Evolutionary conservation across 768 basidiomycete species (phyloP).

Genomic region (Scleroderma bovista): DNA sequence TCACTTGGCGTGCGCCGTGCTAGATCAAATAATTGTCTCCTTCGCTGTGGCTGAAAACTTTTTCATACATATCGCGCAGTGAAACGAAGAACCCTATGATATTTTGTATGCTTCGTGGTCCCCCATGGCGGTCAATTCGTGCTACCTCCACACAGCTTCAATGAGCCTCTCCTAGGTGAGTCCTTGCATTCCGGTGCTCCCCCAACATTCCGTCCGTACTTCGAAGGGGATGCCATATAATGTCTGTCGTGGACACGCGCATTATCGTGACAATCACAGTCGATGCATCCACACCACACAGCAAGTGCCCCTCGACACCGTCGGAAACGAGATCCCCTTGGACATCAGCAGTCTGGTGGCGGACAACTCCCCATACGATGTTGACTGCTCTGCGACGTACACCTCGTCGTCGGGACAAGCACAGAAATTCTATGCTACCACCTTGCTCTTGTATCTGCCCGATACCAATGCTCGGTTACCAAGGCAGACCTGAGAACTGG

Average conservation of each 20-base stretch:
- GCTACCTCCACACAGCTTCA: slow-evolving; percentile 28
- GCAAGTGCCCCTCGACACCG: slow-evolving; percentile 35
- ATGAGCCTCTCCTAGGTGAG: slow-evolving; percentile 26
- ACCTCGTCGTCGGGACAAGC: not conserved
- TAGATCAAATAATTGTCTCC: no score
- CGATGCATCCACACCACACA: slow-evolving; percentile 15
- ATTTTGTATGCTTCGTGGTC: slow-evolving; percentile 31
- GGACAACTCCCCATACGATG: slow-evolving; percentile 23
- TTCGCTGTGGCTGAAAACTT: no score
- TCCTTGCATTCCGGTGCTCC: slow-evolving; percentile 42
- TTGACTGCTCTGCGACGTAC: slow-evolving; percentile 33
- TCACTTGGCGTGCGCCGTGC: no score
- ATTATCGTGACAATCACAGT: slow-evolving; percentile 34
- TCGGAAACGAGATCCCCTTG: slow-evolving; percentile 30
- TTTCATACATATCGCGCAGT: no score
- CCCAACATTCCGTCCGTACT: slow-evolving; percentile 43
- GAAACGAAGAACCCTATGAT: no score
- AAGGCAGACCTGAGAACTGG: slow-evolving; percentile 46
- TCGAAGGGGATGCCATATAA: slow-evolving; percentile 32
- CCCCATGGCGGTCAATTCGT: slow-evolving; percentile 44
- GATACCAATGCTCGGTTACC: slow-evolving; percentile 34
- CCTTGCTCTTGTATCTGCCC: slow-evolving; percentile 39
- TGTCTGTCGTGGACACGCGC: slow-evolving; percentile 34
- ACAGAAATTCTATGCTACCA: slow-evolving; percentile 28
- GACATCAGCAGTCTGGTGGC: slow-evolving; percentile 26